phyloP scores from a whole-genome alignment of 2,329 filamentous ascomycete species.

The Pseudogymnoascus sp. region DNA sequence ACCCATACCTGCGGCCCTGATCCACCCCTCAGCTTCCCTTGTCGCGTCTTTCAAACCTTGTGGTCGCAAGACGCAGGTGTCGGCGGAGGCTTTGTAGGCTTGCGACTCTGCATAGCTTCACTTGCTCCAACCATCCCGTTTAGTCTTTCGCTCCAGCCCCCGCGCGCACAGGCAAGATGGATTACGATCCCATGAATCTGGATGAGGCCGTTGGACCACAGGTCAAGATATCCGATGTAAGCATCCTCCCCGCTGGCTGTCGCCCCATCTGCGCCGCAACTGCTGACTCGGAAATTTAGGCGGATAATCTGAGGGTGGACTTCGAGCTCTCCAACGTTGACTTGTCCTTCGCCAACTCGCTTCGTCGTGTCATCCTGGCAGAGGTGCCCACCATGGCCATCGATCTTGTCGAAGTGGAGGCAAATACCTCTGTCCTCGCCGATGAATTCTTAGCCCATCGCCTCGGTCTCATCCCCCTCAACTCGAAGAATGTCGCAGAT shows the following conservation, averaged over 20 bases:
- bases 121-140: not conserved
- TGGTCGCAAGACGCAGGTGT: not conserved
- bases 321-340: slow-evolving; percentile 88
- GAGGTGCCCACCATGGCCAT: slow-evolving; percentile 94
- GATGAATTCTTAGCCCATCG: slow-evolving; percentile 95
- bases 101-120: not conserved
- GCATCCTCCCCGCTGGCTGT: not conserved
- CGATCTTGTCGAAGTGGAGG: slow-evolving; percentile 86
- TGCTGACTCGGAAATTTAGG: slow-evolving; percentile 44
- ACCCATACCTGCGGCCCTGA: not conserved
- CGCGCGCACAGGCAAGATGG: slow-evolving; percentile 34
- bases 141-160: not conserved
- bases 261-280: not conserved
- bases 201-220: slow-evolving; percentile 41
- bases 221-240: slow-evolving; percentile 43
- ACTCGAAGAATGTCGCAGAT: slow-evolving; percentile 74
- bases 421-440: slow-evolving; percentile 90
- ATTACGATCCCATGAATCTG: slow-evolving; percentile 41
- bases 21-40: not conserved
- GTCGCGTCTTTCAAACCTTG: not conserved
- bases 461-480: slow-evolving; percentile 81
- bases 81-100: slow-evolving; percentile 2
- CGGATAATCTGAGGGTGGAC: slow-evolving; percentile 73
- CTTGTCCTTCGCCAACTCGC: slow-evolving; percentile 84
- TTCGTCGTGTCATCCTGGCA: slow-evolving; percentile 84